Base-by-base conservation (phyloP, 768 basidiomycete species). In the Polyporus arcularius region DNA sequence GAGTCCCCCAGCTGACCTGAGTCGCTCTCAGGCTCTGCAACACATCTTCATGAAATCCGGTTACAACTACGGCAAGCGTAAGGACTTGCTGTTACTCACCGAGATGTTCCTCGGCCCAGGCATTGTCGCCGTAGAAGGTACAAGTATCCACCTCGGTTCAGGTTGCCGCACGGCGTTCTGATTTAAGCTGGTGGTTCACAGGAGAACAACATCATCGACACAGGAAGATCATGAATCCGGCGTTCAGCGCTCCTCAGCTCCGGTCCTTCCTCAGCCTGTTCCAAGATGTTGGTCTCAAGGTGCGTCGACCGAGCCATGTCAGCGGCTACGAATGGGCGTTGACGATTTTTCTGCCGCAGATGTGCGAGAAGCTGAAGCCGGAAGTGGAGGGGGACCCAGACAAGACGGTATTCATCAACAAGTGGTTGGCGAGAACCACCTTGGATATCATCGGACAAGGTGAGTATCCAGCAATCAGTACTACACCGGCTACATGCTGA, bases 181-280 rank as follows among this genome's bases (percentile, higher is more conserved):
- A 47, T 26, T 21, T 2, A 7, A 1, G 12, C 6, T 47, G 7
- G 21, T 9, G 16, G 1, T 16, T 38, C 52, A 10, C 42, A 51
- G 57, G 49, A 11, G 39, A 58, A 14, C 18, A 4, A 12, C 58
- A 59, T 21, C 58, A 59, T 18, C 49, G 58, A 11, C 58, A 59
- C 30, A 18, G 58, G 47, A 59, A 59, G 21, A 40, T 53, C 35
- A 53, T 59, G 58, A 59, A 59, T n/a, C 58, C 58, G 1, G 58
- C 50, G 18, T 59, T 59, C 32, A 46, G 32, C 18, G 41, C 52
- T 14, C 31, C 50, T n/a, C 58, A 59, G 43, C 30, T 59, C 4
- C 50, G 51, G 12, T 21, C 40, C 2, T 59, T 59, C 45, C 30
- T 59, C 14, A 38, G 40, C 8, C 16, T 59, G 4, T 59, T 59